These are phyloP conservation scores for Escallonia rubra DNA, from an alignment of 129 eudicot genomes.

Conservation along the genomic window DNA sequence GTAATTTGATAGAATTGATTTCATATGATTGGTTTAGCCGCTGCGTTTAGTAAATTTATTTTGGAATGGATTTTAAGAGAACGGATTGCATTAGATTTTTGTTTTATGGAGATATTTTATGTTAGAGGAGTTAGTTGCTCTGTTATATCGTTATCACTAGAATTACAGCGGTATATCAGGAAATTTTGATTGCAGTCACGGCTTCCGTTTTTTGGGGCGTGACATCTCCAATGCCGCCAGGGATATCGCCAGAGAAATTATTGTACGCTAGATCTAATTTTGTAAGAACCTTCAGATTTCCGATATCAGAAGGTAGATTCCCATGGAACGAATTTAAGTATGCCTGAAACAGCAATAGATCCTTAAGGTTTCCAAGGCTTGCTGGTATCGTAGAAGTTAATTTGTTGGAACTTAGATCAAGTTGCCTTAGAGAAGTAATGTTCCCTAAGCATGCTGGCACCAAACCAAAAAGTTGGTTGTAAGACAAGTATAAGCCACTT, in stretches of 20 bases:
- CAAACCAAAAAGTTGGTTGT: conserved; percentile 4
- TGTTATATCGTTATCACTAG: too few species aligned
- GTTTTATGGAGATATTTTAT: too few species aligned
- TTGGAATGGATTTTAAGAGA: too few species aligned
- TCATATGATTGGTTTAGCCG: too few species aligned
- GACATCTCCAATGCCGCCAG: conserved; percentile 9
- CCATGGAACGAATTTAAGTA: neutral
- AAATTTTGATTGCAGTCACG: too few species aligned
- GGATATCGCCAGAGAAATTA: conserved; percentile 12
- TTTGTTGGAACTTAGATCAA: neutral
- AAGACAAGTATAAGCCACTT: neutral
- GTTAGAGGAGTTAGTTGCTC: too few species aligned
- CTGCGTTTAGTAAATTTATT: too few species aligned
- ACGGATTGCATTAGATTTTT: too few species aligned
- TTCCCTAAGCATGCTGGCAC: conserved; percentile 11
- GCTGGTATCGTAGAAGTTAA: conserved; percentile 2
- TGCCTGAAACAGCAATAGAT: neutral
- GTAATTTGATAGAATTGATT: too few species aligned
- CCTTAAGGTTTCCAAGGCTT: neutral
- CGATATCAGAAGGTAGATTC: neutral
- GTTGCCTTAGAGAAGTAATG: neutral
- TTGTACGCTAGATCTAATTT: conserved; percentile 3
- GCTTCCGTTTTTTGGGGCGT: too few species aligned
- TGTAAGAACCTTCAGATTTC: neutral
- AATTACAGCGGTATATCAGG: too few species aligned